Evolutionary conservation across 352 stramenopile genomes (phyloP).

Genomic region (Pythium catenulatum): DNA sequence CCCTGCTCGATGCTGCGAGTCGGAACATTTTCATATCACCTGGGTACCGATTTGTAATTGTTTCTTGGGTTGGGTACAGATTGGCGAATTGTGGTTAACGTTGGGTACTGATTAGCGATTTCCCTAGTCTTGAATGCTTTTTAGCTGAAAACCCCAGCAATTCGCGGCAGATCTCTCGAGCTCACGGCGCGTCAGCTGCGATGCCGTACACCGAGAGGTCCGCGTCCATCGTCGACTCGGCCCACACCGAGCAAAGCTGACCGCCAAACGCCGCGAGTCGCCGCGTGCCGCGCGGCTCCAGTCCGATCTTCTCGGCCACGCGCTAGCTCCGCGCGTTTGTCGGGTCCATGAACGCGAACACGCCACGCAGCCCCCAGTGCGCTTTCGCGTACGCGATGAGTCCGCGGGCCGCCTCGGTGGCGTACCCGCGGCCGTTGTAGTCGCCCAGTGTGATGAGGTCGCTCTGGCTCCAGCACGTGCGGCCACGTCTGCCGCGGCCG

Average conservation of each 20-base stretch:
- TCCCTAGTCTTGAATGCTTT: too few species aligned
- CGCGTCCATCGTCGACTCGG: slow-evolving; percentile 22
- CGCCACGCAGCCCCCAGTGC: slow-evolving; percentile 26
- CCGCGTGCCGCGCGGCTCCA: not conserved
- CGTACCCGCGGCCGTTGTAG: slow-evolving; percentile 43
- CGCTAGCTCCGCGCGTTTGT: slow-evolving; percentile 33
- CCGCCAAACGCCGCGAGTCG: slow-evolving; percentile 28
- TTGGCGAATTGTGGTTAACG: too few species aligned
- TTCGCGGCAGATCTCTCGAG: too few species aligned
- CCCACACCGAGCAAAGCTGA: slow-evolving; percentile 17
- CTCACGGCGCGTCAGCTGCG: not conserved
- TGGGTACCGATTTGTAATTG: too few species aligned
- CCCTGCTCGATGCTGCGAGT: too few species aligned
- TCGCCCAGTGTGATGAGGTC: slow-evolving; percentile 6
- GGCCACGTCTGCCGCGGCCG: too few species aligned
- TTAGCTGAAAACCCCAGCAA: too few species aligned
- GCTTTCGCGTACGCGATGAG: slow-evolving; percentile 33
- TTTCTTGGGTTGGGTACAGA: too few species aligned
- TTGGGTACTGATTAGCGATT: too few species aligned
- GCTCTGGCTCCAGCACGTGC: too few species aligned
- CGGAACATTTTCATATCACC: too few species aligned
- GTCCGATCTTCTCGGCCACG: slow-evolving; percentile 48
- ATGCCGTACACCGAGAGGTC: slow-evolving; percentile 42
- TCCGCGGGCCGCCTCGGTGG: slow-evolving; percentile 30
- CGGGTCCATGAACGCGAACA: slow-evolving; percentile 47